Evolutionary conservation across 768 basidiomycete species (phyloP).

Genomic region (Amanita phalloides): DNA sequence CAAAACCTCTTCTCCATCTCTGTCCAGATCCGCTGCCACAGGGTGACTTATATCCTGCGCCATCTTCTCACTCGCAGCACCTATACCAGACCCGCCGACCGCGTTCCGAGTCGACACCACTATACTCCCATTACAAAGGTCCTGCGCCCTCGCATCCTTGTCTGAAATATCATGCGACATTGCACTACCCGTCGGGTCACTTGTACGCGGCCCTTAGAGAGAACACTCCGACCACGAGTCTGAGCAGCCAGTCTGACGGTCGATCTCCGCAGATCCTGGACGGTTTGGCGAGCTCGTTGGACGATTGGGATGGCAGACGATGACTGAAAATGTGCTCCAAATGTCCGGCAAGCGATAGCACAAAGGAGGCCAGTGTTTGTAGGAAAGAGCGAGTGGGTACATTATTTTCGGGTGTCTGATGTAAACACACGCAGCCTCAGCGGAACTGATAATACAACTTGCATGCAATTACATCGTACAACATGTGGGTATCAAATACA

Average conservation of each 20-base stretch:
- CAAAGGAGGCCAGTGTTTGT: conserved; percentile 18
- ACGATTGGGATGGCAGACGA: conserved; percentile 18
- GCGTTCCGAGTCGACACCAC: conserved; percentile 1
- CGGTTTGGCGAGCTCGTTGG: conserved; percentile 55
- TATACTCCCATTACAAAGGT: conserved; percentile 9
- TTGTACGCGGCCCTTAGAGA: neutral
- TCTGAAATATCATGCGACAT: conserved; percentile 1
- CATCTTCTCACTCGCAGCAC: neutral
- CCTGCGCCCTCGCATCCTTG: conserved; percentile 1
- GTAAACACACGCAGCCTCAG: conserved; percentile 15
- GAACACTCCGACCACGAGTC: neutral
- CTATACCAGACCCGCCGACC: conserved; percentile 5
- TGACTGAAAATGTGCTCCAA: conserved; percentile 9
- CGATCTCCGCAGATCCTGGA: conserved; percentile 60
- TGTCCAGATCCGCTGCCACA: conserved; percentile 6
- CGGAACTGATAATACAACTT: neutral
- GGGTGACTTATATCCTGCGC: conserved; percentile 9
- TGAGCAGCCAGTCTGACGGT: conserved; percentile 8
- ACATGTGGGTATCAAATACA: conserved; percentile 2
- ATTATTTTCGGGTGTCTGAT: conserved; percentile 35
- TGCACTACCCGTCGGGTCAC: neutral
- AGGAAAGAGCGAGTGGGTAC: conserved; percentile 24
- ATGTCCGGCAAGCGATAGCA: conserved; percentile 9
- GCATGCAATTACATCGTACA: conserved; percentile 4
- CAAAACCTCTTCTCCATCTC: conserved; percentile 16